These are phyloP conservation scores for Trametopsis cervina DNA, from an alignment of 768 basidiomycete genomes.

Conservation along the genomic window DNA sequence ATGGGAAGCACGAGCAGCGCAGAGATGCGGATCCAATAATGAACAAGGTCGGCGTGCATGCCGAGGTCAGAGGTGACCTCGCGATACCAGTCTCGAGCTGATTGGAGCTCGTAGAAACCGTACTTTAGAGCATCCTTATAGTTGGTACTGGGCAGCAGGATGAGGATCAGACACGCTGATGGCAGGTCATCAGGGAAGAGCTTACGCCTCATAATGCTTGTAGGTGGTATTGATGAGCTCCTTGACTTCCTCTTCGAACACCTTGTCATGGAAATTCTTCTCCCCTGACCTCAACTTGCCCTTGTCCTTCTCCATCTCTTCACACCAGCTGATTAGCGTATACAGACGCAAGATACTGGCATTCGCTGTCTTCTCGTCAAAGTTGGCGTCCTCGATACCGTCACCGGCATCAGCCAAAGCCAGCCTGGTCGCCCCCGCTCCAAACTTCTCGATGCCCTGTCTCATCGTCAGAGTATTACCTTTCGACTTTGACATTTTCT, in stretches of 20 bases:
- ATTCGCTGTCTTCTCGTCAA: conserved; percentile 97
- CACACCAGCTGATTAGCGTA: conserved; percentile 87
- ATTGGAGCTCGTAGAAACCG: conserved; percentile 95
- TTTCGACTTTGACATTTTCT: conserved; percentile 98
- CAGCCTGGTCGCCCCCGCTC: conserved; percentile 91
- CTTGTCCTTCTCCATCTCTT: conserved; percentile 80
- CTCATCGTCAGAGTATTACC: conserved; percentile 91
- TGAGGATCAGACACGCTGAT: not conserved
- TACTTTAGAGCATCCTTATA: conserved; percentile 95
- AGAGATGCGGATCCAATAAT: conserved; percentile 79
- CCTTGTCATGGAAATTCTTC: conserved; percentile 75
- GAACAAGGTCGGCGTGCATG: conserved; percentile 87
- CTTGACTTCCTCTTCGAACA: conserved; percentile 90
- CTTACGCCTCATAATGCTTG: conserved; percentile 75
- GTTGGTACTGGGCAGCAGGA: conserved; percentile 73
- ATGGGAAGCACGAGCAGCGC: conserved; percentile 78
- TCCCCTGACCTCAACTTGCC: conserved; percentile 67
- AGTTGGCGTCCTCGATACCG: conserved; percentile 97
- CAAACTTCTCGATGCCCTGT: conserved; percentile 90
- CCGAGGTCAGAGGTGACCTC: conserved; percentile 83
- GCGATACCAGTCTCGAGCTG: conserved; percentile 91
- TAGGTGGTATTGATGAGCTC: conserved; percentile 79
- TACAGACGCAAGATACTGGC: conserved; percentile 92
- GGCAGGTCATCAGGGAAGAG: conserved; percentile 6
- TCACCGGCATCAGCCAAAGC: conserved; percentile 95